phyloP scores from a whole-genome alignment of 768 basidiomycete species.

The Russula brevipes region DNA sequence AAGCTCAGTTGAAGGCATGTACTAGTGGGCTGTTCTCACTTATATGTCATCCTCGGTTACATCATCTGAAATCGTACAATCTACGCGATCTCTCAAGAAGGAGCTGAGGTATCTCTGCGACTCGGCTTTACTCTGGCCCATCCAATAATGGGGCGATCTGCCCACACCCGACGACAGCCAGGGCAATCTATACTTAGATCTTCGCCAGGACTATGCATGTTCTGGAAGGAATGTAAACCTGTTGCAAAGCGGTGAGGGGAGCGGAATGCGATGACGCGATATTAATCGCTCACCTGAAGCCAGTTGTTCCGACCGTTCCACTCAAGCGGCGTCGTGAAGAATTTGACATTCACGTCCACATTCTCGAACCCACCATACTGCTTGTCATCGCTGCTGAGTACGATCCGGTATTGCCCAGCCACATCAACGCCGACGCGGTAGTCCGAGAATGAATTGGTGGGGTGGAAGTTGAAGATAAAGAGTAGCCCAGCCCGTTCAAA shows the following conservation, averaged over 20 bases:
- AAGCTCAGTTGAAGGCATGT: conserved; percentile 22
- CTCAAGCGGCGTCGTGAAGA: conserved; percentile 76
- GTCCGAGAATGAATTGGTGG: conserved; percentile 83
- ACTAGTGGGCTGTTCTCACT: conserved; percentile 6
- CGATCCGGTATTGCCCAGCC: conserved; percentile 77
- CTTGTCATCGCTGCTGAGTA: conserved; percentile 82
- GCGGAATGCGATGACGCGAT: background rate
- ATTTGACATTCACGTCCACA: conserved; percentile 55
- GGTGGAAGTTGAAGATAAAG: conserved; percentile 98
- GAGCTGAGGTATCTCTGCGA: background rate
- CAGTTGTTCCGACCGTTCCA: conserved; percentile 95
- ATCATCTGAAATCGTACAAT: background rate
- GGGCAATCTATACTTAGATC: conserved; percentile 7
- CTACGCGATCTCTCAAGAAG: conserved; percentile 1
- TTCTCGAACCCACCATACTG: conserved; percentile 89
- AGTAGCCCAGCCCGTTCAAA: conserved; percentile 91
- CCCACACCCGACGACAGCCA: background rate
- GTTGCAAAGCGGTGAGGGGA: background rate
- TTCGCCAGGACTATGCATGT: conserved; percentile 63
- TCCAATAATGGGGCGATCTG: background rate
- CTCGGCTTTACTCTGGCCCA: background rate
- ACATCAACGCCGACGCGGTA: conserved; percentile 89
- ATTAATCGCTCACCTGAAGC: conserved; percentile 57
- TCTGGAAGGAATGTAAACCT: conserved; percentile 71
- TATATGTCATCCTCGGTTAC: conserved; percentile 6